These are phyloP conservation scores for Lojkania enalia DNA, from an alignment of 2,329 filamentous ascomycete species.

Conservation along the genomic window DNA sequence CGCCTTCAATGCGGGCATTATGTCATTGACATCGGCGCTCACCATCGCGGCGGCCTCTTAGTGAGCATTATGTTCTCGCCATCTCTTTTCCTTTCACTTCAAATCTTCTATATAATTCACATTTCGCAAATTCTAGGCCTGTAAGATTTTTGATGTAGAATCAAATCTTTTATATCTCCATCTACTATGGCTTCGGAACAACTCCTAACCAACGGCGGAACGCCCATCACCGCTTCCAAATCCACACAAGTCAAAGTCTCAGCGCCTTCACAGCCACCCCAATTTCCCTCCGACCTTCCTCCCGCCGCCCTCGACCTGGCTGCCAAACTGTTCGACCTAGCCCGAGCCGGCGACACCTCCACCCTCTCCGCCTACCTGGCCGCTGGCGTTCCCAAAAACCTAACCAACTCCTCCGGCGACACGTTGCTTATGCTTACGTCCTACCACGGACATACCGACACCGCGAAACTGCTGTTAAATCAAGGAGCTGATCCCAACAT, in stretches of 20 bases:
- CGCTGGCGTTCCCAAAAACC: conserved; percentile 67
- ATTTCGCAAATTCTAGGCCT: background rate
- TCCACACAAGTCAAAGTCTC: conserved; percentile 31
- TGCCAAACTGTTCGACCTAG: conserved; percentile 67
- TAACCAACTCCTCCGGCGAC: conserved; percentile 74
- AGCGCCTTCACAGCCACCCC: conserved; percentile 64
- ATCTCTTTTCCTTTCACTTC: conserved; percentile 7
- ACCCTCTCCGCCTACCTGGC: conserved; percentile 66
- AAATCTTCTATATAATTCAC: background rate
- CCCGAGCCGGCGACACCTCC: conserved; percentile 61
- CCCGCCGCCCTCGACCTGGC: conserved; percentile 69
- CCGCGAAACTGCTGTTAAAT: conserved; percentile 63
- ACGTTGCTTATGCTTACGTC: conserved; percentile 74
- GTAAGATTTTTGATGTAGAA: background rate
- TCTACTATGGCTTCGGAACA: background rate
- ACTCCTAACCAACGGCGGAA: conserved; percentile 7
- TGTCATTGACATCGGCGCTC: conserved; percentile 26
- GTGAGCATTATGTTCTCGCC: conserved; percentile 16
- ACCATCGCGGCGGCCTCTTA: conserved; percentile 8
- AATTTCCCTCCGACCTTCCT: conserved; percentile 49
- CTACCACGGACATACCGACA: conserved; percentile 67
- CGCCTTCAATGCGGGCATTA: conserved; percentile 20
- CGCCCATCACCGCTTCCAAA: conserved; percentile 11
- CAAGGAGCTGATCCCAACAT: conserved; percentile 69
- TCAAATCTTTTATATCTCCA: background rate